phyloP scores from a whole-genome alignment of 2,329 filamentous ascomycete species.

The Penicillium sp. region DNA sequence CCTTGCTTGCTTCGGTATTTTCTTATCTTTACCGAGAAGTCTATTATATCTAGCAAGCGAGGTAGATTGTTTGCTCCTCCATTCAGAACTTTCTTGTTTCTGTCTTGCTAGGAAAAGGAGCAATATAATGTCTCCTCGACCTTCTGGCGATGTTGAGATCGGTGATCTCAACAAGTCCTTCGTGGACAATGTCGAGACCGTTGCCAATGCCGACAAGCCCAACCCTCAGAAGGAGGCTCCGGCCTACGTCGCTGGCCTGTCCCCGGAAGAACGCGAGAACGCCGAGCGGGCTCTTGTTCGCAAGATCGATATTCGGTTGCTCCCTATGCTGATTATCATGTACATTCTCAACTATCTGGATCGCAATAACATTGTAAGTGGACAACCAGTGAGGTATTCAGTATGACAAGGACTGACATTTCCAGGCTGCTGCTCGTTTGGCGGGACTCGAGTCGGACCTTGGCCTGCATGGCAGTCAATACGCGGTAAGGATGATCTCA shows the following conservation, averaged over 20 bases:
- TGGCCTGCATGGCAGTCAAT: conserved; percentile 45
- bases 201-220: conserved; percentile 30
- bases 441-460: conserved; percentile 57
- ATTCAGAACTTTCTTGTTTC: neutral
- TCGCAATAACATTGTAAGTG: conserved; percentile 23
- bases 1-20: conserved; percentile 11
- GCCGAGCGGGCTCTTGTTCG: conserved; percentile 7
- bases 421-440: conserved; percentile 35
- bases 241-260: conserved; percentile 33
- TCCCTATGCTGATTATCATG: conserved; percentile 15
- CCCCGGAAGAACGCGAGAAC: conserved; percentile 1
- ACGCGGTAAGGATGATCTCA: conserved; percentile 25
- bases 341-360: conserved; percentile 29
- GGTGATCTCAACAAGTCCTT: conserved; percentile 25
- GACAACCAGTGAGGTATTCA: too few species aligned
- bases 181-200: conserved; percentile 29
- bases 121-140: conserved; percentile 22
- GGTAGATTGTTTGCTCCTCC: neutral
- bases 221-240: conserved; percentile 36
- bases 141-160: conserved; percentile 16
- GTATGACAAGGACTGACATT: neutral
- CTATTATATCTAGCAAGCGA: neutral
- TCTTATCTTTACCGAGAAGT: neutral
- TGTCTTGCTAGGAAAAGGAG: neutral
- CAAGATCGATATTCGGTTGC: conserved; percentile 5